Percentiles rank a stretch among this genome's conserved stretches.
phyloP scores from a whole-genome alignment of 257 asterid species.

The Agastache rugosa region DNA sequence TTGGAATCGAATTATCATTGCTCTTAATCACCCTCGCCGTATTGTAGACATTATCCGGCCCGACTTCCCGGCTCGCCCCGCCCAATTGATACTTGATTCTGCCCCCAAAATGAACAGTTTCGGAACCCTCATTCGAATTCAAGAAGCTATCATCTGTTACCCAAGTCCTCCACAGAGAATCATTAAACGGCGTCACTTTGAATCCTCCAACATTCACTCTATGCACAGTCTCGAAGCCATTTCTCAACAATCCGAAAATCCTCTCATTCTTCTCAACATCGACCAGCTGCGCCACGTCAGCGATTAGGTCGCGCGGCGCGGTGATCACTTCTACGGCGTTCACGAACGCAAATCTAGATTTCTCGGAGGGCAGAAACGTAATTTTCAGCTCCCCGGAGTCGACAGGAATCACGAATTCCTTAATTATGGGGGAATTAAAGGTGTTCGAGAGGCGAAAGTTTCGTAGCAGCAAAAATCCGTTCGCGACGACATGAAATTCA shows the following conservation, averaged over 20 bases:
- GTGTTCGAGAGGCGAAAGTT: conserved; percentile 49
- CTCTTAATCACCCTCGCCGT: conserved; percentile 79
- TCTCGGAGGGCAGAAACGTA: conserved; percentile 55
- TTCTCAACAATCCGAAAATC: conserved; percentile 61
- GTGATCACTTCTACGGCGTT: conserved; percentile 89
- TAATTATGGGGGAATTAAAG: conserved; percentile 43
- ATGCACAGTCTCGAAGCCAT: conserved; percentile 76
- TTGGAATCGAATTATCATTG: conserved; percentile 47
- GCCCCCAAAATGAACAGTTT: conserved; percentile 60
- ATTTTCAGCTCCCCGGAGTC: conserved; percentile 58
- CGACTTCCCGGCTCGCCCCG: conserved; percentile 88
- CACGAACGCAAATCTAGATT: conserved; percentile 64
- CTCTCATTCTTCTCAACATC: conserved; percentile 52
- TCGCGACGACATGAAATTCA: conserved; percentile 81
- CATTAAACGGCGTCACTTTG: conserved; percentile 92
- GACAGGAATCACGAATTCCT: conserved; percentile 72
- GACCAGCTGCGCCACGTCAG: conserved; percentile 68
- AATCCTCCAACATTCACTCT: conserved; percentile 90
- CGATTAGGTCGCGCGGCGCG: conserved; percentile 77
- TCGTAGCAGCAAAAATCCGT: conserved; percentile 65
- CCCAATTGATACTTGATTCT: conserved; percentile 66
- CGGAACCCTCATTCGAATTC: conserved; percentile 42
- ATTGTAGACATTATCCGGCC: conserved; percentile 88
- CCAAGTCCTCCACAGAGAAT: conserved; percentile 96
- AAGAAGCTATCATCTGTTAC: conserved; percentile 65